Percentiles rank a stretch among this genome's conserved stretches.
Conservation (phyloP, 208 protist species). For the Leishmania guyanensis region DNA sequence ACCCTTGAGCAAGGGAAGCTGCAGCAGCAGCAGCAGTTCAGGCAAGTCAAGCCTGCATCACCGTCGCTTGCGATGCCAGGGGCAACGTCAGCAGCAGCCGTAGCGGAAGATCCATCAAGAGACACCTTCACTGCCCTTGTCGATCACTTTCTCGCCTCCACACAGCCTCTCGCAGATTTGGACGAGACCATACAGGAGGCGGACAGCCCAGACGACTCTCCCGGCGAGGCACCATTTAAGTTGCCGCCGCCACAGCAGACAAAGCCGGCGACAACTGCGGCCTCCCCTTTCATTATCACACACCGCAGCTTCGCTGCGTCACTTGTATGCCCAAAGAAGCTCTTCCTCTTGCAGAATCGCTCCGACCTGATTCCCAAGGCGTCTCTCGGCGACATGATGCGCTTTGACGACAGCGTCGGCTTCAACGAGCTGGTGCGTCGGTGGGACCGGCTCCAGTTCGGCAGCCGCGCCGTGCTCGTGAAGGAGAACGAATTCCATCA, state of each 20-base stretch:
- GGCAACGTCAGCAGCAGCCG: not conserved
- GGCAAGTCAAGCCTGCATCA: not conserved
- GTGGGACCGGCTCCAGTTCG: conserved; percentile 89
- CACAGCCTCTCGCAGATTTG: conserved; percentile 61
- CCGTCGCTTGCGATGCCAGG: not conserved
- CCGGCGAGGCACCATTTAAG: not conserved
- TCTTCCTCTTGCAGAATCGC: conserved; percentile 74
- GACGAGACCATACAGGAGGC: conserved; percentile 57
- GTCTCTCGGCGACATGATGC: conserved; percentile 78
- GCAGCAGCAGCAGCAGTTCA: not conserved
- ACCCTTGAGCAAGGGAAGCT: conserved; percentile 21
- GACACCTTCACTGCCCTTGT: conserved; percentile 35
- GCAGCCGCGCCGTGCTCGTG: conserved; percentile 78
- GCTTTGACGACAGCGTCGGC: conserved; percentile 82
- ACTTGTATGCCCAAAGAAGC: conserved; percentile 83
- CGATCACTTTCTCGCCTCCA: conserved; percentile 34
- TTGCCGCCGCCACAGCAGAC: not conserved
- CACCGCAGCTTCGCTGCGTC: conserved; percentile 73
- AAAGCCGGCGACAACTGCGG: conserved; percentile 1
- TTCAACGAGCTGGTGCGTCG: conserved; percentile 88
- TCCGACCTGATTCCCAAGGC: conserved; percentile 57
- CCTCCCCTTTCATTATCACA: conserved; percentile 39
- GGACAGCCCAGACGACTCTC: not conserved
- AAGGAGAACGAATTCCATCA: conserved; percentile 62
- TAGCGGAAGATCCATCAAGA: not conserved